Percentiles rank a stretch among this genome's conserved stretches.
phyloP scores from a whole-genome alignment of 768 basidiomycete genomes.

The Thelephora ganbajun region DNA sequence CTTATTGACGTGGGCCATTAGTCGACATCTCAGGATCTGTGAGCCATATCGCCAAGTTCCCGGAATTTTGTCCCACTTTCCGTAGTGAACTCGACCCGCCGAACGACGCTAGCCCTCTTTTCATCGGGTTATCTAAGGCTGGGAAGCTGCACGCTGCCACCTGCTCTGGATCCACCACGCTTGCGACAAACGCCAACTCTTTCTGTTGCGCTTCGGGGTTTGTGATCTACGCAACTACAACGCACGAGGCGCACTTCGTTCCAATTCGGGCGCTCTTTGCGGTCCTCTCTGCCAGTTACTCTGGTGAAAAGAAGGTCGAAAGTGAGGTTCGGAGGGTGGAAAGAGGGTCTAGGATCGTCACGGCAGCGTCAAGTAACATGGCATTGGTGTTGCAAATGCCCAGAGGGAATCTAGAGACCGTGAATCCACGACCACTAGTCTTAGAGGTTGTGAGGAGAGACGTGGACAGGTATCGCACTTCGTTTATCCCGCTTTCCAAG shows the following conservation, averaged over 20 bases:
- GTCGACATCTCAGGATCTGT: not conserved
- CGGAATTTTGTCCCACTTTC: not conserved
- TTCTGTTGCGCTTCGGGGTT: constrained; percentile 63
- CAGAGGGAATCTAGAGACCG: constrained; percentile 89
- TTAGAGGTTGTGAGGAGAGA: constrained; percentile 72
- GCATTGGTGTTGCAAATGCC: constrained; percentile 94
- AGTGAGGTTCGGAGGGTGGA: constrained; percentile 78
- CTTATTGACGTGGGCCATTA: too few relatives aligned
- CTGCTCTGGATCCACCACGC: constrained; percentile 13
- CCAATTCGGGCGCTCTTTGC: constrained; percentile 28
- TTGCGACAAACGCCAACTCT: constrained; percentile 48
- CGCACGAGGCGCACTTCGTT: constrained; percentile 70
- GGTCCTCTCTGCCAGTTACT: constrained; percentile 4
- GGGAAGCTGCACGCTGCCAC: constrained; percentile 50
- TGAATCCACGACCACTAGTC: constrained; percentile 85
- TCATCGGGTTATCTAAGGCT: constrained; percentile 49
- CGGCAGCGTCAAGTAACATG: constrained; percentile 79
- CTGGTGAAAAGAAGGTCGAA: constrained; percentile 7
- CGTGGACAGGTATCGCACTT: constrained; percentile 48
- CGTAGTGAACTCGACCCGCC: not conserved
- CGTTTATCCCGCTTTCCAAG: not conserved
- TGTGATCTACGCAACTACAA: constrained; percentile 70
- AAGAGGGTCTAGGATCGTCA: constrained; percentile 80
- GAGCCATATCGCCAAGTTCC: not conserved
- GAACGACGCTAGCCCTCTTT: constrained; percentile 14